Conservation (phyloP, 306 rosid genomes). For the Abrus precatorius region DNA sequence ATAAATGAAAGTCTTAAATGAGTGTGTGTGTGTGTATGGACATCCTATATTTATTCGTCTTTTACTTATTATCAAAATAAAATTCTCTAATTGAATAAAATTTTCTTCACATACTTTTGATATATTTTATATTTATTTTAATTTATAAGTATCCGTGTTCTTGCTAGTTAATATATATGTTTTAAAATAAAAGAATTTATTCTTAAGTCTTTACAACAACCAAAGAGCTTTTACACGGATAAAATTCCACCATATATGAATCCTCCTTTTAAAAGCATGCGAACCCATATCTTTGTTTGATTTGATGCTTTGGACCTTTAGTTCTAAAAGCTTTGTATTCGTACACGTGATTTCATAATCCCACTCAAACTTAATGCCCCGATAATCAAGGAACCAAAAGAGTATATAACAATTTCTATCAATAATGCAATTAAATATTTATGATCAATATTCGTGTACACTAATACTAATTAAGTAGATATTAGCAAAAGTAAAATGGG, state of each 20-base stretch:
- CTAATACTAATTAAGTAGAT: neutral
- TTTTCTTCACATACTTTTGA: too few relatives aligned
- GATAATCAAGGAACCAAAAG: constrained; percentile 14
- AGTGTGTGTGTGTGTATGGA: too few relatives aligned
- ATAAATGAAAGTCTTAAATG: too few relatives aligned
- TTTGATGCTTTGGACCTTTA: constrained; percentile 18
- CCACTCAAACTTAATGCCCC: neutral
- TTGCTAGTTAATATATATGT: neutral
- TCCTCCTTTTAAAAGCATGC: neutral
- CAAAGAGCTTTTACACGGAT: neutral
- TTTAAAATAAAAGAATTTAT: neutral
- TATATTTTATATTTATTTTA: neutral
- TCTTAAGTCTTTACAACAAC: neutral
- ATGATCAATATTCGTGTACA: neutral
- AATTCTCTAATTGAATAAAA: too few relatives aligned
- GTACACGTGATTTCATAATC: constrained; percentile 7
- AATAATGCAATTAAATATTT: neutral
- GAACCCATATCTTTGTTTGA: constrained; percentile 9
- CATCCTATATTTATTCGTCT: too few relatives aligned
- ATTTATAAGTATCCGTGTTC: neutral
- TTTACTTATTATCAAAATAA: too few relatives aligned
- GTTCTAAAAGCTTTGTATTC: constrained; percentile 5
- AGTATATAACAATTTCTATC: neutral
- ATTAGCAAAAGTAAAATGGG: neutral
- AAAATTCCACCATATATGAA: neutral